Evolutionary conservation across 2,329 filamentous ascomycete species (phyloP).

Genomic region (Arthrobotrys conoides): DNA sequence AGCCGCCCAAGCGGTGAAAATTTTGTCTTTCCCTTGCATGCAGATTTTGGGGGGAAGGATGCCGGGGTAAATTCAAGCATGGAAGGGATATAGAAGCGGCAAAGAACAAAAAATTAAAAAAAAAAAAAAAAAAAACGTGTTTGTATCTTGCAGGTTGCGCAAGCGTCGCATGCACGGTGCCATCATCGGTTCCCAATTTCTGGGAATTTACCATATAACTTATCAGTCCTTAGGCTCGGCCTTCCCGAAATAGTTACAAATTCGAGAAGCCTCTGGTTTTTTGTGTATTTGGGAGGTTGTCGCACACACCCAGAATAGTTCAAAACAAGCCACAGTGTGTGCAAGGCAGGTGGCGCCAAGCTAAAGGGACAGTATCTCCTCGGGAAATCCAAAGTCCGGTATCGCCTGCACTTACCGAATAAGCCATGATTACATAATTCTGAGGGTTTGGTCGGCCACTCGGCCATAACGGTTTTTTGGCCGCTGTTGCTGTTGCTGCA

Average conservation of each 20-base stretch:
- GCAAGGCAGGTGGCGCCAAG: conserved; percentile 9
- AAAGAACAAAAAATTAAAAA: conserved; percentile 54
- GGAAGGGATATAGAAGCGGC: conserved; percentile 46
- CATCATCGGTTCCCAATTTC: conserved; percentile 58
- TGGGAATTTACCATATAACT: conserved; percentile 49
- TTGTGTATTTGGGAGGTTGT: too few species aligned
- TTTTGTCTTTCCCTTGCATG: conserved; percentile 59
- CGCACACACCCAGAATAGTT: neutral
- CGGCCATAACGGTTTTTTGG: conserved; percentile 45
- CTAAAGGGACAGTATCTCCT: neutral
- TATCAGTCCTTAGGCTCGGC: conserved; percentile 50
- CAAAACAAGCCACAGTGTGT: conserved; percentile 27
- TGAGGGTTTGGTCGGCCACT: neutral
- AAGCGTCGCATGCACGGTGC: conserved; percentile 58
- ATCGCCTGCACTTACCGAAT: conserved; percentile 41
- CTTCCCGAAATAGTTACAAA: conserved; percentile 57
- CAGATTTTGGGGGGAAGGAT: conserved; percentile 26
- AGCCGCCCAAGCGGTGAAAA: conserved; percentile 31
- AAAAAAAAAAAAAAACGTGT: conserved; percentile 55
- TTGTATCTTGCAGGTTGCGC: conserved; percentile 57
- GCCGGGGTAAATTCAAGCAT: conserved; percentile 36
- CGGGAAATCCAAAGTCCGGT: conserved; percentile 36
- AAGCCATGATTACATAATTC: conserved; percentile 32
- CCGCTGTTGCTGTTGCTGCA: too few species aligned
- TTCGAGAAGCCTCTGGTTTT: conserved; percentile 51